Percentiles rank a stretch among this genome's conserved stretches.
These are phyloP conservation scores for Chiua sp. DNA, from an alignment of 1,284 basidiomycete species.

Conservation along the genomic window DNA sequence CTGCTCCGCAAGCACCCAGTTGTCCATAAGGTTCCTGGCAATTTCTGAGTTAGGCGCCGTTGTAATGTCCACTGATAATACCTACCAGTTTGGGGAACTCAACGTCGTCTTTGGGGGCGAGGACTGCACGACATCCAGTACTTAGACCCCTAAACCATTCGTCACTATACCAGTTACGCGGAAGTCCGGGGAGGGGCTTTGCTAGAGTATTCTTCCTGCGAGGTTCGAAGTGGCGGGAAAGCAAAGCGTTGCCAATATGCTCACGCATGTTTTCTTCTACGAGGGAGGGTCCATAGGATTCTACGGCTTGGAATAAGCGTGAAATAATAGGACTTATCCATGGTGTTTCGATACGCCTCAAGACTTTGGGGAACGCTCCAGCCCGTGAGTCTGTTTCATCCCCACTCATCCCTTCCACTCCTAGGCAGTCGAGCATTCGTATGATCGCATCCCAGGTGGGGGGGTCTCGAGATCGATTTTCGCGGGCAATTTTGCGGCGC, in stretches of 20 bases:
- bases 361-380: background rate
- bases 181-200: background rate
- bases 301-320: no score
- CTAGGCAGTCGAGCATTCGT: background rate
- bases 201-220: no score
- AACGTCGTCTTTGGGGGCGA: background rate
- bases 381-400: background rate
- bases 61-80: no score
- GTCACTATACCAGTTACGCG: background rate
- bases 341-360: background rate
- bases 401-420: conserved; percentile 2
- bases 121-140: background rate
- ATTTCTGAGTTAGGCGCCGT: no score
- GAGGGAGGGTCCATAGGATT: no score
- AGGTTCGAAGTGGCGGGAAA: no score
- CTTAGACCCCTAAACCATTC: background rate
- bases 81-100: background rate
- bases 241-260: no score
- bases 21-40: no score
- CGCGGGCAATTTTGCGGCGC: background rate
- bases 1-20: no score
- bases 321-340: background rate
- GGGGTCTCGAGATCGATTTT: conserved; percentile 3
- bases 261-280: background rate
- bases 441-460: background rate